phyloP scores from a whole-genome alignment of 768 basidiomycete genomes.

The Clavaria fumosa region DNA sequence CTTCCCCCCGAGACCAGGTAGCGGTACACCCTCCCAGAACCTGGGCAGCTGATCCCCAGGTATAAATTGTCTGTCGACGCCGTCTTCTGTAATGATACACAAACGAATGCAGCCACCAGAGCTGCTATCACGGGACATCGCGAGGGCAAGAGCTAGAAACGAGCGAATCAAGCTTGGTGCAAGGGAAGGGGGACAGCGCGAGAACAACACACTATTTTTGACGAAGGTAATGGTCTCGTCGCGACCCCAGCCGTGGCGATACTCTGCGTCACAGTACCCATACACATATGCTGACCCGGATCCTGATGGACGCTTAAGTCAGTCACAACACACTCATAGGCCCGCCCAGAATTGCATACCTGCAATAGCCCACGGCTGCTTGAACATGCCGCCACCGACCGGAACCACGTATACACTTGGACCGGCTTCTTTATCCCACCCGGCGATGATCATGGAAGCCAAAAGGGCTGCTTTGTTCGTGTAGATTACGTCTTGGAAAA shows the following conservation, averaged over 20 bases:
- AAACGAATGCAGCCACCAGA: slow-evolving; percentile 96
- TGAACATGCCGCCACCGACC: slow-evolving; percentile 90
- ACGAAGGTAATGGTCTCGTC: slow-evolving; percentile 91
- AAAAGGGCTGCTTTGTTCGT: slow-evolving; percentile 79
- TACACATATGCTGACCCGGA: slow-evolving; percentile 98
- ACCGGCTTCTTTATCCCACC: slow-evolving; percentile 87
- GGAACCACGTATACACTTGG: slow-evolving; percentile 96
- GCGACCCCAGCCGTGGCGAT: slow-evolving; percentile 77
- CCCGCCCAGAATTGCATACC: slow-evolving; percentile 27
- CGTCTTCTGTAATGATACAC: slow-evolving; percentile 89
- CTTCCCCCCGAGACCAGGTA: slow-evolving; percentile 32
- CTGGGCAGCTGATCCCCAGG: slow-evolving; percentile 80
- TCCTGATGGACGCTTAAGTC: slow-evolving; percentile 29
- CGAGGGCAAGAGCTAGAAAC: slow-evolving; percentile 66
- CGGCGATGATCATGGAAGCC: slow-evolving; percentile 95
- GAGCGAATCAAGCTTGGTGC: slow-evolving; percentile 5
- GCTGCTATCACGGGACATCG: slow-evolving; percentile 96
- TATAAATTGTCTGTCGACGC: slow-evolving; percentile 83
- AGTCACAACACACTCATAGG: too few relatives aligned
- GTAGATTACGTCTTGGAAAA: slow-evolving; percentile 85
- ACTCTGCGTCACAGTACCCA: slow-evolving; percentile 99
- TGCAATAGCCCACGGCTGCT: slow-evolving; percentile 97
- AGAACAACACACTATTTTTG: slow-evolving; percentile 67
- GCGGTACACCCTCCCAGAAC: slow-evolving; percentile 81
- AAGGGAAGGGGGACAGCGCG: not conserved